Conservation (phyloP, 495 filamentous ascomycete genomes). For the Aspergillus asperescens region DNA sequence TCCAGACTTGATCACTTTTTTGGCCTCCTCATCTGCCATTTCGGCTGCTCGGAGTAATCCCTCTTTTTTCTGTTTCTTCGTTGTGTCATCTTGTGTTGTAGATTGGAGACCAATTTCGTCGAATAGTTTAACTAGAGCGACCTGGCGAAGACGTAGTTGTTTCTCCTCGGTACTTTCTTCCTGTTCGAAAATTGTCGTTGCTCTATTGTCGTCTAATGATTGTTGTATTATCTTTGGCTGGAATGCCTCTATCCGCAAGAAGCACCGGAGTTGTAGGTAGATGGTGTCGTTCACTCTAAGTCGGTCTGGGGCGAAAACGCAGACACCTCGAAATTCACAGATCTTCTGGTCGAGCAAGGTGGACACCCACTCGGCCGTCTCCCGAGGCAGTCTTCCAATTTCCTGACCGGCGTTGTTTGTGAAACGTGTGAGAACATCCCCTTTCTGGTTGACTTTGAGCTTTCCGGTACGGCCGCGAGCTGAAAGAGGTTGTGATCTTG, state of each 20-base stretch:
- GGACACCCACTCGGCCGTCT: slow-evolving; percentile 90
- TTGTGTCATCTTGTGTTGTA: slow-evolving; percentile 63
- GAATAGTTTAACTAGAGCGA: slow-evolving; percentile 82
- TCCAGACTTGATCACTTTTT: slow-evolving; percentile 46
- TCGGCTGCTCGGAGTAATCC: slow-evolving; percentile 83
- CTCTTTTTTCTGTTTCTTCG: slow-evolving; percentile 71
- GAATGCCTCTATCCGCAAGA: slow-evolving; percentile 68
- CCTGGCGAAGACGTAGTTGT: slow-evolving; percentile 76
- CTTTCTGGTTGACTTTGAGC: slow-evolving; percentile 49
- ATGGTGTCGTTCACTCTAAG: slow-evolving; percentile 88
- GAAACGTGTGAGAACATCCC: slow-evolving; percentile 91
- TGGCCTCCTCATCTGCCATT: slow-evolving; percentile 69
- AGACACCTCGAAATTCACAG: slow-evolving; percentile 79
- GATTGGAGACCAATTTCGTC: slow-evolving; percentile 82
- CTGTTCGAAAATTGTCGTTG: slow-evolving; percentile 67
- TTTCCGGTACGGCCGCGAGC: slow-evolving; percentile 49
- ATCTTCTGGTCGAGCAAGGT: slow-evolving; percentile 87
- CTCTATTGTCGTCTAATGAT: slow-evolving; percentile 61
- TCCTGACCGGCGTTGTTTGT: slow-evolving; percentile 75
- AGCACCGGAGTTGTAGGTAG: slow-evolving; percentile 80
- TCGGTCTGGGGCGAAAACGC: slow-evolving; percentile 83
- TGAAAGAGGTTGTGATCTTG: slow-evolving; percentile 60
- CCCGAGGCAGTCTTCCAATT: slow-evolving; percentile 81
- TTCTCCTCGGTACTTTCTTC: slow-evolving; percentile 84
- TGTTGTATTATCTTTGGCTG: slow-evolving; percentile 52